phyloP scores from a whole-genome alignment of 495 filamentous ascomycete species.

The Annulohypoxylon bovei region DNA sequence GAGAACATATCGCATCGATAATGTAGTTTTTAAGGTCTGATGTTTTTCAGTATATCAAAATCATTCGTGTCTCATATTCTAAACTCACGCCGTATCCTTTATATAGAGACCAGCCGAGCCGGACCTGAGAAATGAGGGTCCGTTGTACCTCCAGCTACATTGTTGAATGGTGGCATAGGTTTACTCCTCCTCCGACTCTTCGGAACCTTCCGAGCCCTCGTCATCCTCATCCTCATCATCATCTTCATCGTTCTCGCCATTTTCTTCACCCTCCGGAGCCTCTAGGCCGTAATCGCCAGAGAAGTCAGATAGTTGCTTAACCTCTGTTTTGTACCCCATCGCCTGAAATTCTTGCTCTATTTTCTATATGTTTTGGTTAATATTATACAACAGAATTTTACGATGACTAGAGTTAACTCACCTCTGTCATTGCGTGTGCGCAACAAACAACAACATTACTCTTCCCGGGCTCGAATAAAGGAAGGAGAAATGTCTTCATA shows the following conservation, averaged over 20 bases:
- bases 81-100: conserved; percentile 22
- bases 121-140: conserved; percentile 18
- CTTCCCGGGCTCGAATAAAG: conserved; percentile 77
- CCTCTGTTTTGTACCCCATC: conserved; percentile 79
- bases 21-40: background rate
- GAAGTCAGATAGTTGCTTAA: conserved; percentile 80
- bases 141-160: conserved; percentile 2
- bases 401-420: conserved; percentile 55
- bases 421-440: conserved; percentile 83
- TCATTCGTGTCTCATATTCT: conserved; percentile 22
- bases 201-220: conserved; percentile 46
- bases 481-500: conserved; percentile 78
- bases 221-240: conserved; percentile 61
- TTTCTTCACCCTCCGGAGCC: conserved; percentile 71
- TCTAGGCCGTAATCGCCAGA: conserved; percentile 92
- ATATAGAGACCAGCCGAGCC: background rate
- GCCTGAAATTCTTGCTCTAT: conserved; percentile 75
- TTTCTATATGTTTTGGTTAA: conserved; percentile 58
- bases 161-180: background rate
- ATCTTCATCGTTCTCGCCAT: conserved; percentile 72
- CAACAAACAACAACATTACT: conserved; percentile 91
- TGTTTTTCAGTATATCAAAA: background rate
- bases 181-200: conserved; percentile 46
- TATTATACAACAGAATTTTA: conserved; percentile 14
- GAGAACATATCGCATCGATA: background rate